Conservation (phyloP, 2,329 filamentous ascomycete genomes). For the Sarocladium oryzae region DNA sequence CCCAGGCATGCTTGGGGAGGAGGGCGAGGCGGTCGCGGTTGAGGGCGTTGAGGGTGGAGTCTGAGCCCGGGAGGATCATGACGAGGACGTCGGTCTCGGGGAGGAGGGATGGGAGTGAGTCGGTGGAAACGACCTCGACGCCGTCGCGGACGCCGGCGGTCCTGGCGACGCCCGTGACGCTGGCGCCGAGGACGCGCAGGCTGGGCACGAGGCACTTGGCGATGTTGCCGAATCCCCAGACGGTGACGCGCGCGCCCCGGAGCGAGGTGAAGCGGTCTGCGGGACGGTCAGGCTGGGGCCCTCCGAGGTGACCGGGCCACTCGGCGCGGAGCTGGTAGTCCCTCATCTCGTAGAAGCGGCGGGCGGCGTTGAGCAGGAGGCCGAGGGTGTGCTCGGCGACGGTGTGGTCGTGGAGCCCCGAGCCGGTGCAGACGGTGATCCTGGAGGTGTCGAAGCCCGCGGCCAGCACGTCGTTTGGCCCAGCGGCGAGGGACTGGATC, state of each 20-base stretch:
- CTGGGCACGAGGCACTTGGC: conserved; percentile 53
- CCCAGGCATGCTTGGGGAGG: conserved; percentile 51
- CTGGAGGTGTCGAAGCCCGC: conserved; percentile 51
- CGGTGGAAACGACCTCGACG: conserved; percentile 50
- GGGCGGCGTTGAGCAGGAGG: conserved; percentile 47
- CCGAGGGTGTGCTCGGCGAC: conserved; percentile 60
- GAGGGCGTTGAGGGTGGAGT: conserved; percentile 48
- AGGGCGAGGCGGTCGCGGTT: conserved; percentile 45
- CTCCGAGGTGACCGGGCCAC: conserved; percentile 58
- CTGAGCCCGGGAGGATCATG: conserved; percentile 57
- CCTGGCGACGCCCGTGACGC: conserved; percentile 53
- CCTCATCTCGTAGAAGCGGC: conserved; percentile 56
- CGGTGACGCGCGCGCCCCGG: conserved; percentile 48
- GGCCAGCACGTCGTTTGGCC: conserved; percentile 57
- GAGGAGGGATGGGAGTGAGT: conserved; percentile 45
- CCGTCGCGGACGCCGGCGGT: conserved; percentile 50
- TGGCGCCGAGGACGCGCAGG: conserved; percentile 48
- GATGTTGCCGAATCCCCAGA: conserved; percentile 64
- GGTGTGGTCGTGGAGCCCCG: conserved; percentile 56
- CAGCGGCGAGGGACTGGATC: conserved; percentile 62
- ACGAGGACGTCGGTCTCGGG: conserved; percentile 56
- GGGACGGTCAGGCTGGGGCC: conserved; percentile 45
- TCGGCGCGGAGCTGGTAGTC: conserved; percentile 50
- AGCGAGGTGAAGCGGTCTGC: conserved; percentile 50
- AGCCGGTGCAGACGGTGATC: conserved; percentile 52